Percentiles rank a stretch among this genome's conserved stretches.
Conservation (phyloP, 176 grass and related monocot genomes). For the Typha latifolia region DNA sequence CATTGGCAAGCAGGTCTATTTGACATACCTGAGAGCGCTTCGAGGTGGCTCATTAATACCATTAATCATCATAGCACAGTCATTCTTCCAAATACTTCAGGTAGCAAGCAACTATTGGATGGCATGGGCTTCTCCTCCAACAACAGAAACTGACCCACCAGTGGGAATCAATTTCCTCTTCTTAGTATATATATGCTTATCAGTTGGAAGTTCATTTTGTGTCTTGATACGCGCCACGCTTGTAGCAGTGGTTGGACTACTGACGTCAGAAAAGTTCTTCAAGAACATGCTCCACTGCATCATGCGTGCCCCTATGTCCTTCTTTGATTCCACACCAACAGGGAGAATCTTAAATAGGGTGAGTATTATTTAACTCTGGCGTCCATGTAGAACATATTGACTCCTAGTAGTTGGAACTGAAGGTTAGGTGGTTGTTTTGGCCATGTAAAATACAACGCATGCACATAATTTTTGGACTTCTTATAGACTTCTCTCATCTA, state of each 20-base stretch:
- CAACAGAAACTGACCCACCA: constrained; percentile 29
- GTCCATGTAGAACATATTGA: background rate
- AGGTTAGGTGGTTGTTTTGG: no score
- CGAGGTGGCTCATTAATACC: constrained; percentile 66
- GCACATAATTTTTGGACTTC: constrained; percentile 7
- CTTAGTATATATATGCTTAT: constrained; percentile 60
- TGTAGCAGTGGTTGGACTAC: constrained; percentile 40
- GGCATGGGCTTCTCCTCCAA: constrained; percentile 74
- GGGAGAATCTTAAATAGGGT: constrained; percentile 97
- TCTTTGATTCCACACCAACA: constrained; percentile 94
- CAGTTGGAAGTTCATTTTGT: constrained; percentile 56
- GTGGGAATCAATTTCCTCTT: constrained; percentile 55
- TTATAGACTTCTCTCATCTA: constrained; percentile 1
- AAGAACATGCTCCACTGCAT: constrained; percentile 74
- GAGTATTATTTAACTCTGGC: constrained; percentile 21
- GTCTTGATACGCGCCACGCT: constrained; percentile 50
- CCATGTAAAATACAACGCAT: background rate
- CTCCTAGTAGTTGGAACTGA: no score
- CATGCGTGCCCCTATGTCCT: constrained; percentile 84
- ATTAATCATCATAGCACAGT: constrained; percentile 50
- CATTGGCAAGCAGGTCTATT: constrained; percentile 80
- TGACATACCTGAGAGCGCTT: constrained; percentile 68
- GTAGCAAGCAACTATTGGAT: constrained; percentile 99
- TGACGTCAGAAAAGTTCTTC: constrained; percentile 76
- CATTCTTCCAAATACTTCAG: constrained; percentile 74